phyloP scores from a whole-genome alignment of 2,329 filamentous ascomycete species.

The Alternaria incomplexa region DNA sequence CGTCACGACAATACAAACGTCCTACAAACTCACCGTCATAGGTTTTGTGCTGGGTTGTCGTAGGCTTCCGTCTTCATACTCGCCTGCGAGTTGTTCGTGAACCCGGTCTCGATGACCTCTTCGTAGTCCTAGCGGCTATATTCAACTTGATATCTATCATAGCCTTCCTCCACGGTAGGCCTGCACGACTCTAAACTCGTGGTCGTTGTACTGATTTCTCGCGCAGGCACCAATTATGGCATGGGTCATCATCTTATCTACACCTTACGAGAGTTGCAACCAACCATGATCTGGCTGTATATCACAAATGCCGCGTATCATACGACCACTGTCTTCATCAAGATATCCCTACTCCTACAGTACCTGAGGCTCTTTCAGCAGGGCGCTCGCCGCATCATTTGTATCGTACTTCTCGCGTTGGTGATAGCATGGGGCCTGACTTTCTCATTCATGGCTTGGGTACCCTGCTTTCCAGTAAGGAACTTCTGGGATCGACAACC shows the following conservation, averaged over 20 bases:
- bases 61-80: conserved; percentile 35
- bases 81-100: conserved; percentile 34
- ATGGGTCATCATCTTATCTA: conserved; percentile 40
- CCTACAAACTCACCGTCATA: conserved; percentile 14
- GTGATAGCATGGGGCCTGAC: conserved; percentile 35
- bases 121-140: conserved; percentile 36
- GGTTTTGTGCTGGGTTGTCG: conserved; percentile 34
- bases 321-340: conserved; percentile 39
- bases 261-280: conserved; percentile 12
- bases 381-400: conserved; percentile 23
- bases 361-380: conserved; percentile 41
- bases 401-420: conserved; percentile 18
- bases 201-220: conserved; percentile 3
- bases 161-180: conserved; percentile 28
- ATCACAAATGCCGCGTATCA: conserved; percentile 35
- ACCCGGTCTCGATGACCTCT: conserved; percentile 44
- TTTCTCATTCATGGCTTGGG: conserved; percentile 39
- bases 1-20: neutral
- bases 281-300: conserved; percentile 32
- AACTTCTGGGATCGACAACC: conserved; percentile 22
- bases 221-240: conserved; percentile 31
- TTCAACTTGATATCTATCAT: conserved; percentile 30
- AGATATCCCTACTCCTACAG: conserved; percentile 43
- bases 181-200: too few relatives aligned
- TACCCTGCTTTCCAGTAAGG: conserved; percentile 37